Percentiles rank a stretch among this genome's conserved stretches.
phyloP scores from a whole-genome alignment of 352 stramenopile genomes.

The Bremia lactucae region DNA sequence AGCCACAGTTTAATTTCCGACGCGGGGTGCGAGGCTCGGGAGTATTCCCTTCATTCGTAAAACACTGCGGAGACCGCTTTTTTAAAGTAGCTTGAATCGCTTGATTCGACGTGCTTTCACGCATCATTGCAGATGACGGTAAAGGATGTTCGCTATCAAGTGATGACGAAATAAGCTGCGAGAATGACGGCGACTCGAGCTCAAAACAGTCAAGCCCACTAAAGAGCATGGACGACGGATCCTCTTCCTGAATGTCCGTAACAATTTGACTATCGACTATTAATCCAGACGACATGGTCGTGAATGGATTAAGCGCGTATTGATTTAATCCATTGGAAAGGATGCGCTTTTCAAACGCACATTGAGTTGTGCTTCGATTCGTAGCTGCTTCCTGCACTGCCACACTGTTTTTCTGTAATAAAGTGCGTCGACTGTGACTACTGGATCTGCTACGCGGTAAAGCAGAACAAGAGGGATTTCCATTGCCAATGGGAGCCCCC shows the following conservation, averaged over 20 bases:
- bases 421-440: constrained; percentile 13
- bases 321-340: constrained; percentile 23
- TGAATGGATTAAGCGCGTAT: constrained; percentile 23
- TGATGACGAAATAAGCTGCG: constrained; percentile 29
- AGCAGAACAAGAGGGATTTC: constrained; percentile 13
- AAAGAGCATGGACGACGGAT: constrained; percentile 39
- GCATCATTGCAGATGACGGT: constrained; percentile 15
- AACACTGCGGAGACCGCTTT: constrained; percentile 46
- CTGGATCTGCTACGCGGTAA: constrained; percentile 6
- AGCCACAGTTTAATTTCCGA: constrained; percentile 49
- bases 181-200: constrained; percentile 60
- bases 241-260: constrained; percentile 15
- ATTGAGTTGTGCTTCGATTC: constrained; percentile 8
- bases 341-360: constrained; percentile 24
- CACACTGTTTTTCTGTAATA: constrained; percentile 16
- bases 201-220: constrained; percentile 55
- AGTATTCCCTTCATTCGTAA: constrained; percentile 44
- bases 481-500: constrained; percentile 14
- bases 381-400: constrained; percentile 6
- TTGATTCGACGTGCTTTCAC: constrained; percentile 32
- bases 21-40: constrained; percentile 56
- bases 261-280: constrained; percentile 22
- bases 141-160: constrained; percentile 13
- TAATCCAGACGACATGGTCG: constrained; percentile 17
- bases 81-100: constrained; percentile 21